Evolutionary conservation across 768 basidiomycete genomes (phyloP).

Genomic region (Cystobasidium onofrii): DNA sequence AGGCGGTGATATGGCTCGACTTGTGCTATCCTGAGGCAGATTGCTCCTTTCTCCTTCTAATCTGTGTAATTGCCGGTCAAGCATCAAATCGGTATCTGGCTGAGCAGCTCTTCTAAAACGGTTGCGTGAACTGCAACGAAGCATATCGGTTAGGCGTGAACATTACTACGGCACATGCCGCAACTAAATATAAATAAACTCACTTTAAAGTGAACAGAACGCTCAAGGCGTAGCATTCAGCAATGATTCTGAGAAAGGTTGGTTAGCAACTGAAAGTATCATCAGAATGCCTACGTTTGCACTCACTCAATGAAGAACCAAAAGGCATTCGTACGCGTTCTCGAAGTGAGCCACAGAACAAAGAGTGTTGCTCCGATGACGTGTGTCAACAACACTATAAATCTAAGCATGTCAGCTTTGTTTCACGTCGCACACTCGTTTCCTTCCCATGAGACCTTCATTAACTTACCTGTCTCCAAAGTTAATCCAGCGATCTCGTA

Average conservation of each 20-base stretch:
- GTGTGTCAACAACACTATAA: slow-evolving; percentile 13
- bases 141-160: no score
- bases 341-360: slow-evolving; percentile 23
- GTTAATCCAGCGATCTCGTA: slow-evolving; percentile 1
- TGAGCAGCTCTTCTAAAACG: slow-evolving; percentile 1
- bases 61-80: slow-evolving; percentile 5
- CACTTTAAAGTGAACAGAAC: slow-evolving; percentile 26
- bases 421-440: no score
- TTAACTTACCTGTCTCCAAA: slow-evolving; percentile 17
- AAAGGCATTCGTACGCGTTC: slow-evolving; percentile 12
- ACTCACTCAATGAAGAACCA: no score
- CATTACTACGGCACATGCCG: no score
- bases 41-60: no score
- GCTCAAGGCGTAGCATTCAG: slow-evolving; percentile 20
- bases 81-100: slow-evolving; percentile 5
- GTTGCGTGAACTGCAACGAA: not conserved
- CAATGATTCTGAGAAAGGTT: not conserved
- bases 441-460: no score
- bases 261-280: not conserved
- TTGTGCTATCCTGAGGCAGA: no score
- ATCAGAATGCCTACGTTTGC: slow-evolving; percentile 32
- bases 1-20: no score
- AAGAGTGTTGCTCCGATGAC: slow-evolving; percentile 28
- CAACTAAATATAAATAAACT: not conserved
- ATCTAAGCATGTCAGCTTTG: no score